Percentiles rank a stretch among this genome's conserved stretches.
Evolutionary conservation across 768 basidiomycete species (phyloP).

Genomic region (Lentinula raphanica): DNA sequence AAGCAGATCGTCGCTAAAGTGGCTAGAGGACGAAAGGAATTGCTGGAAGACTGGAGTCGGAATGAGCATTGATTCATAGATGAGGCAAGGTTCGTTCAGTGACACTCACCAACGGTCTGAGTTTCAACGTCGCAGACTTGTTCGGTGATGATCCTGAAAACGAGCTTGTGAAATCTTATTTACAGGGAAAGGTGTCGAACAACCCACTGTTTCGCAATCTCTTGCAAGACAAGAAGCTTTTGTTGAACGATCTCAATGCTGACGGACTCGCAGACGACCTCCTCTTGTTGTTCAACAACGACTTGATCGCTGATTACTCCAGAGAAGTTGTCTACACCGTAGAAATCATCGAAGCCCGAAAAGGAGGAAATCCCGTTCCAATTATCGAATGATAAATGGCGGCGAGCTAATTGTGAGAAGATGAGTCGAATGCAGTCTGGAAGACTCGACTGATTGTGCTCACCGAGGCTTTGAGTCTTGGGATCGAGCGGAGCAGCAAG

Average conservation of each 20-base stretch:
- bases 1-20: slow-evolving; percentile 18
- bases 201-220: slow-evolving; percentile 22
- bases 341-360: slow-evolving; percentile 11
- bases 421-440: neutral
- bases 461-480: slow-evolving; percentile 23
- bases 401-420: neutral
- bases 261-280: slow-evolving; percentile 14
- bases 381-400: slow-evolving; percentile 13
- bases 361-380: slow-evolving; percentile 13
- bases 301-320: slow-evolving; percentile 12
- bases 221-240: slow-evolving; percentile 21
- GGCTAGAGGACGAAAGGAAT: slow-evolving; percentile 4
- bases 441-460: neutral
- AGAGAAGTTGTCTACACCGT: slow-evolving; percentile 16
- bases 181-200: neutral
- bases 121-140: slow-evolving; percentile 26
- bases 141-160: slow-evolving; percentile 19
- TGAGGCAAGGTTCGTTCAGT: neutral
- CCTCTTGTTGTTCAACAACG: slow-evolving; percentile 16
- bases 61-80: neutral
- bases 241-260: slow-evolving; percentile 23
- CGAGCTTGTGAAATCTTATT: neutral
- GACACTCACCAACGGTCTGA: slow-evolving; percentile 20
- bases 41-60: neutral
- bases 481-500: slow-evolving; percentile 23